Conservation (phyloP, 805 yeast species). For the Yamadazyma phyllophila region DNA sequence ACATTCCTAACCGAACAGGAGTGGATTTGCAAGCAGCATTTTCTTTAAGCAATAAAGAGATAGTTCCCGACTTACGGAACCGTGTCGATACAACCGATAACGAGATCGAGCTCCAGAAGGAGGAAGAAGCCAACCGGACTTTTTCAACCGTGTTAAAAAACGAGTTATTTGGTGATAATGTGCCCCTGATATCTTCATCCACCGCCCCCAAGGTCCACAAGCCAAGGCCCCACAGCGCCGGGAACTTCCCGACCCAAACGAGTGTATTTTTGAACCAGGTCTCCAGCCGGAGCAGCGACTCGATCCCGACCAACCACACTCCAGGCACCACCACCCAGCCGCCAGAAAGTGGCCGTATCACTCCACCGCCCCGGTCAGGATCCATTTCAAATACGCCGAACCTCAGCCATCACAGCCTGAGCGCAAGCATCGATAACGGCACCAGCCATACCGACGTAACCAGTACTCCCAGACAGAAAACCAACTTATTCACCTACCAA, state of each 20-base stretch:
- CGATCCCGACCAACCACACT: constrained; percentile 7
- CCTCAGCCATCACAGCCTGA: constrained; percentile 5
- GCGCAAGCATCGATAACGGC: constrained; percentile 1
- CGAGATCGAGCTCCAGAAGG: constrained; percentile 66
- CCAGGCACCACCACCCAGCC: background rate
- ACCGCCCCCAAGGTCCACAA: constrained; percentile 2
- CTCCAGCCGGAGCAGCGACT: constrained; percentile 12
- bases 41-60: constrained; percentile 48
- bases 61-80: constrained; percentile 33
- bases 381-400: background rate
- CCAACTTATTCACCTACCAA: constrained; percentile 72
- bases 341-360: constrained; percentile 15
- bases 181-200: constrained; percentile 50
- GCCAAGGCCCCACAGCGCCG: constrained; percentile 21
- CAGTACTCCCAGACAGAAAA: constrained; percentile 40
- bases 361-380: constrained; percentile 20
- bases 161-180: constrained; percentile 87
- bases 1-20: constrained; percentile 84
- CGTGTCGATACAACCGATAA: constrained; percentile 36
- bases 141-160: constrained; percentile 83
- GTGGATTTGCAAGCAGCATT: constrained; percentile 86
- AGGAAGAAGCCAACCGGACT: constrained; percentile 82
- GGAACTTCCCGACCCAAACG: constrained; percentile 13
- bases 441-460: constrained; percentile 19
- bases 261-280: constrained; percentile 8